Percentiles rank a stretch among this genome's conserved stretches.
These are phyloP conservation scores for Phytopythium chamaehyphon DNA, from an alignment of 352 stramenopile species.

Conservation along the genomic window DNA sequence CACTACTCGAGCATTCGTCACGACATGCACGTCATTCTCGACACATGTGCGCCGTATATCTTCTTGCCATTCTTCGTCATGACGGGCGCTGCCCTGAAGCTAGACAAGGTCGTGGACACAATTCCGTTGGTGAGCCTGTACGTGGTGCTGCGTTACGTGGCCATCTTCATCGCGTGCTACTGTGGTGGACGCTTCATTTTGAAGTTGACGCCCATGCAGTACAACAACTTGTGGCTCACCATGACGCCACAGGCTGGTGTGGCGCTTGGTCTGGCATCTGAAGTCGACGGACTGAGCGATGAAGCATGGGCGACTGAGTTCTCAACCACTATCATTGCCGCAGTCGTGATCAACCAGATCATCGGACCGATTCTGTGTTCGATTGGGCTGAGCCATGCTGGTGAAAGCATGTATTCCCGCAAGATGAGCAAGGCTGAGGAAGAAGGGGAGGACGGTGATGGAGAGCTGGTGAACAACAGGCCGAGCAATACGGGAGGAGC, in stretches of 20 bases:
- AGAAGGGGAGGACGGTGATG: conserved; percentile 2
- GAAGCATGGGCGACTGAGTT: conserved; percentile 59
- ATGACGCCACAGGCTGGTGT: conserved; percentile 74
- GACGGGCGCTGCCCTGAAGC: conserved; percentile 61
- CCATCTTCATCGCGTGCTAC: conserved; percentile 65
- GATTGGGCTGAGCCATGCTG: conserved; percentile 43
- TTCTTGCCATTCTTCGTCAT: conserved; percentile 80
- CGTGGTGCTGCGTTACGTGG: conserved; percentile 46
- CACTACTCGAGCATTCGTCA: conserved; percentile 60
- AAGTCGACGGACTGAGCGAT: conserved; percentile 42
- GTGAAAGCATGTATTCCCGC: conserved; percentile 40
- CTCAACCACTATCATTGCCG: conserved; percentile 55
- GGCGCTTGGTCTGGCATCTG: conserved; percentile 51
- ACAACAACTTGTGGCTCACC: conserved; percentile 75
- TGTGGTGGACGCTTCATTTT: conserved; percentile 53
- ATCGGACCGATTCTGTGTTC: conserved; percentile 61
- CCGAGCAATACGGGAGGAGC: conserved; percentile 3
- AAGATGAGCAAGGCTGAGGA: conserved; percentile 10
- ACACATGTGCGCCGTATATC: conserved; percentile 62
- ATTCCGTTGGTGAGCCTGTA: conserved; percentile 69
- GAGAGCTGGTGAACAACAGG: conserved; percentile 1
- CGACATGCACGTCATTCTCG: conserved; percentile 76
- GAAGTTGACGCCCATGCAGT: conserved; percentile 49
- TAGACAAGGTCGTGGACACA: conserved; percentile 53
- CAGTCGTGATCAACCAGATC: conserved; percentile 72